Conservation (phyloP, 1,139 yeast genomes). For the Yamadazyma friedrichii region DNA sequence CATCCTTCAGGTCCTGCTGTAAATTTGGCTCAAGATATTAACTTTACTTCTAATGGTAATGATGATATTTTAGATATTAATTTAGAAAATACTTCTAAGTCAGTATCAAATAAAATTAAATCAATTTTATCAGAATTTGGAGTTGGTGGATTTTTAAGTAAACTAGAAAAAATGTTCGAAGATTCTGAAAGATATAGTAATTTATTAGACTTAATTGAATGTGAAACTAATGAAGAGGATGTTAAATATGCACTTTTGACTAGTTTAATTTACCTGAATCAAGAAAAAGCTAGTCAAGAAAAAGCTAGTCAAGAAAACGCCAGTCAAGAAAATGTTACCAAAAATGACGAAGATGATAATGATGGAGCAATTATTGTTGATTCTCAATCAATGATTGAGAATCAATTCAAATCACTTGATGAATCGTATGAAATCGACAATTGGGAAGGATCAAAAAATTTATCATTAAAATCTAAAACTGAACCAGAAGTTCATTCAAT, state of each 20-base stretch:
- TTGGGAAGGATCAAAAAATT: not conserved
- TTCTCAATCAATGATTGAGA: not conserved
- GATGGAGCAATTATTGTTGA: too few relatives aligned
- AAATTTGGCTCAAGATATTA: not conserved
- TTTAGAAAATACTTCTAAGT: constrained; percentile 21
- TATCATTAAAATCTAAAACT: not conserved
- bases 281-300: constrained; percentile 5
- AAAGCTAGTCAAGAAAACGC: not conserved
- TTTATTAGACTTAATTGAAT: constrained; percentile 16
- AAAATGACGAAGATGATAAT: not conserved
- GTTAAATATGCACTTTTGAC: constrained; percentile 22
- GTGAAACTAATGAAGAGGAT: constrained; percentile 21
- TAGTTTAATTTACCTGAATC: constrained; percentile 14
- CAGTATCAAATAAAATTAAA: constrained; percentile 21
- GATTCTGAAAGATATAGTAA: constrained; percentile 28
- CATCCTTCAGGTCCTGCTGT: constrained; percentile 3
- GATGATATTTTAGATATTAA: constrained; percentile 27
- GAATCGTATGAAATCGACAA: constrained; percentile 3
- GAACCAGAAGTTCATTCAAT: not conserved
- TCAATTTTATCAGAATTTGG: constrained; percentile 19
- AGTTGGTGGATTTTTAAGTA: constrained; percentile 19
- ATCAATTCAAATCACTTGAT: not conserved
- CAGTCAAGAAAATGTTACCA: not conserved
- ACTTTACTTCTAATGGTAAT: not conserved
- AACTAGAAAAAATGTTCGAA: constrained; percentile 22